Evolutionary conservation across 2,329 filamentous ascomycete species (phyloP), one percentile per base, ranked within the genome.

Genomic region (Cadophora gregata): DNA sequence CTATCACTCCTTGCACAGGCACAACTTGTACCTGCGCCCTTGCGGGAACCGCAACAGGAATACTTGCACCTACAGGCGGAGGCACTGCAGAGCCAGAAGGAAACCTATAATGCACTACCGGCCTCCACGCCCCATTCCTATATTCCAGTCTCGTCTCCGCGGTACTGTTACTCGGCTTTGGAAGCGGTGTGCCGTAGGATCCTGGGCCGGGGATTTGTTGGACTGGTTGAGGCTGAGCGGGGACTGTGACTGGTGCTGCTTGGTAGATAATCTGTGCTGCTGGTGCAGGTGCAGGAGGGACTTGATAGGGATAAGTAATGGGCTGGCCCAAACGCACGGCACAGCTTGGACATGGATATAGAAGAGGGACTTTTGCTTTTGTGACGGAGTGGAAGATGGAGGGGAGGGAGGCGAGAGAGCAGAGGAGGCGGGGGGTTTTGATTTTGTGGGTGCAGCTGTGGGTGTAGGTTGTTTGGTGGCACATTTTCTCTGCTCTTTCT

Each of bases 181-280:
- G 55, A 9, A 64, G 50, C 1, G 53, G 56, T 9, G 62, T 50
- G 12, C 65, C 65, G 31, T 25, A 19, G 8, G 61, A 64, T 24
- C 65, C 65, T 0, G 65, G 56, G 27, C 65, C 65, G 27, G 65
- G 14, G 48, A 31, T 2, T 38, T 47, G 55, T 6, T n/a, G n/a
- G 3, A 4, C 7, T 21, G 25, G 38, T 24, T 36, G 31, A 25
- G 29, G 6, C 14, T 10, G 59, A 2, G 48, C 1, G 25, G 31
- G 59, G 8, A 29, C n/a, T 7, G 59, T 16, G 12, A 47, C 12
- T 14, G 25, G 45, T 36, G 4, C 19, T n/a, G n/a, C n/a, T n/a
- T n/a, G n/a, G n/a, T n/a, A n/a, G n/a, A n/a, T n/a, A n/a, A n/a
- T n/a, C n/a, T n/a, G 29, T 7, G 59, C 16, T 21, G 48, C 12